Percentiles rank a stretch among this genome's conserved stretches.
phyloP scores from a whole-genome alignment of 441 rosid species.

The Populus tomentosa region DNA sequence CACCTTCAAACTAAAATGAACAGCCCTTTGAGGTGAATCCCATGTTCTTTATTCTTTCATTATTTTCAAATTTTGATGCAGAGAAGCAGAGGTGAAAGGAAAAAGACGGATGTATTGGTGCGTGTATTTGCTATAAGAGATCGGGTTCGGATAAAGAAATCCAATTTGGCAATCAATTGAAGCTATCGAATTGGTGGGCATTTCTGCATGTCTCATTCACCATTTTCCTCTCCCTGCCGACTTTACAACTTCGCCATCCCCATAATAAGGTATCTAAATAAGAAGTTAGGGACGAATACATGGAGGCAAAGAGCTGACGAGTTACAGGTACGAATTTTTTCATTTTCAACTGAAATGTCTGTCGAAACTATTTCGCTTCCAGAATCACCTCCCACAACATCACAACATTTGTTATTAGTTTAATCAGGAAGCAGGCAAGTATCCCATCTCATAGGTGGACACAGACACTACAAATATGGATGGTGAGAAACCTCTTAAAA shows the following conservation, averaged over 20 bases:
- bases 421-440: neutral
- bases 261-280: neutral
- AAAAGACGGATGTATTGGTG: neutral
- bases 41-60: too few relatives aligned
- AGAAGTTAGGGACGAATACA: too few relatives aligned
- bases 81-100: neutral
- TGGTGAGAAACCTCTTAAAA: neutral
- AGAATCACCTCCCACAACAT: neutral
- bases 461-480: neutral
- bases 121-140: too few relatives aligned
- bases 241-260: neutral
- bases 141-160: too few relatives aligned
- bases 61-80: too few relatives aligned
- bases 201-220: neutral
- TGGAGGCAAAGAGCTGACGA: too few relatives aligned
- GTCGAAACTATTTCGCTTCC: neutral
- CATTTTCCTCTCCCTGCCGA: neutral
- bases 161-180: neutral
- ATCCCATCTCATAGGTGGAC: neutral
- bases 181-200: neutral
- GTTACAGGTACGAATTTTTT: too few relatives aligned
- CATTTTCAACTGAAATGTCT: neutral
- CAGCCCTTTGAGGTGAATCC: too few relatives aligned
- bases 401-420: neutral
- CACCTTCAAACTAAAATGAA: too few relatives aligned